A percentile compares a stretch with the other conserved stretches of the same genome.
Conservation (phyloP, 2,329 filamentous ascomycete species). For the Penicillium concentricum region DNA sequence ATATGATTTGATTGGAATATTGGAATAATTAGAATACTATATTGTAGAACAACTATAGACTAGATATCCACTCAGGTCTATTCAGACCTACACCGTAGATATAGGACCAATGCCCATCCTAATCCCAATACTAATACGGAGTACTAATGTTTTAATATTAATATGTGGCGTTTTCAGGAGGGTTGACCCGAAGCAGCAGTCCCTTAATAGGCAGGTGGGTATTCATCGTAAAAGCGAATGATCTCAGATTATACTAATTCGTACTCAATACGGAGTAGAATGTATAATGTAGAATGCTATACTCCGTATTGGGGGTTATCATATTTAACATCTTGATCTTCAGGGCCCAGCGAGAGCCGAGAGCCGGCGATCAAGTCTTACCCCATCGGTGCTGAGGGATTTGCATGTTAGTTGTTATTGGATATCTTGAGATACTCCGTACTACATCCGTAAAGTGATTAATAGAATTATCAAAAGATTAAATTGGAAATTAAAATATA, state of each 20-base stretch:
- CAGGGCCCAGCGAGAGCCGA: slow-evolving; percentile 3
- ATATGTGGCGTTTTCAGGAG: slow-evolving; percentile 11
- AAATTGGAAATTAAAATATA: background rate
- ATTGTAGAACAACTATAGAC: background rate
- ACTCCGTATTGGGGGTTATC: background rate
- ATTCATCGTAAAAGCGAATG: background rate
- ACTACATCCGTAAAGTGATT: background rate
- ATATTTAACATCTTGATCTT: background rate
- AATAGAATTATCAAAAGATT: background rate
- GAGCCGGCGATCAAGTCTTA: slow-evolving; percentile 9
- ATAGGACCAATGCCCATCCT: too few species aligned
- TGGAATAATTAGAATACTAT: background rate
- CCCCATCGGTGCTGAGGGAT: slow-evolving; percentile 4
- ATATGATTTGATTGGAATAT: background rate
- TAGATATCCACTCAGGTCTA: background rate
- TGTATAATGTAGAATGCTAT: background rate
- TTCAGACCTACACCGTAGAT: background rate
- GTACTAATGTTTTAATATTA: background rate
- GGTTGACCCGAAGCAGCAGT: slow-evolving; percentile 6
- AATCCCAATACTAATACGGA: too few species aligned
- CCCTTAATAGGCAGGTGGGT: slow-evolving; percentile 10
- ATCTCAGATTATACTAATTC: background rate
- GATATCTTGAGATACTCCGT: background rate
- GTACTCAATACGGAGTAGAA: too few species aligned
- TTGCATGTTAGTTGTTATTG: background rate